phyloP scores from a whole-genome alignment of 1,284 basidiomycete genomes.

The Ustilago nuda region DNA sequence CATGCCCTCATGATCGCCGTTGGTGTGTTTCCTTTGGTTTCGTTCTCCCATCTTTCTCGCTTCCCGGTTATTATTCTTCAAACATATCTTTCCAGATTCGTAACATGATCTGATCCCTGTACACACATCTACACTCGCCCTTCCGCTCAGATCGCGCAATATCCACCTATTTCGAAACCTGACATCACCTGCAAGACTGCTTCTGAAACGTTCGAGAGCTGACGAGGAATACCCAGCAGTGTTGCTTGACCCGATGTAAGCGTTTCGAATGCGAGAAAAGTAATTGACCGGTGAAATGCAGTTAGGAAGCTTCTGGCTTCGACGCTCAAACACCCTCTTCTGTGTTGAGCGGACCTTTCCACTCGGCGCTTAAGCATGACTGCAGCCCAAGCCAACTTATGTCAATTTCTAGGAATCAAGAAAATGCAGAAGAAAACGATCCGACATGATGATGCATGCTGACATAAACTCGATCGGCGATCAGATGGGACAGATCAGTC shows the following conservation, averaged over 20 bases:
- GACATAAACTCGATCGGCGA: too few species aligned
- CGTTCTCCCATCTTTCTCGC: background rate
- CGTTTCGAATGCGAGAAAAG: background rate
- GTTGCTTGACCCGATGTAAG: background rate
- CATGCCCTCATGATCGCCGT: background rate
- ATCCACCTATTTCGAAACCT: conserved; percentile 6
- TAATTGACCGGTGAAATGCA: background rate
- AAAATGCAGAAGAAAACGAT: background rate
- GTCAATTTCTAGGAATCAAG: background rate
- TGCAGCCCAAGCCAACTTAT: background rate
- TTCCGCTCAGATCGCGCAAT: conserved; percentile 25
- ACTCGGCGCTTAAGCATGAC: background rate
- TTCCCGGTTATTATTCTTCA: background rate
- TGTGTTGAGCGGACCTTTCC: background rate
- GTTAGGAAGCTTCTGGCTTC: background rate
- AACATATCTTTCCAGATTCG: conserved; percentile 18
- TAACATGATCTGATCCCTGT: conserved; percentile 27
- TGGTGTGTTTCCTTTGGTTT: background rate
- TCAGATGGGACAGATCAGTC: too few species aligned
- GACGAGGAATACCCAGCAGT: background rate
- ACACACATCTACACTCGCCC: conserved; percentile 27
- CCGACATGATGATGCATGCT: too few species aligned
- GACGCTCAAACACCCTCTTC: background rate
- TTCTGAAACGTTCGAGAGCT: background rate
- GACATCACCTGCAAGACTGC: background rate